Percentiles rank a stretch among this genome's conserved stretches.
Evolutionary conservation across 371 early-diverging fungal species (phyloP).

Genomic region (Phascolomyces articulosus): DNA sequence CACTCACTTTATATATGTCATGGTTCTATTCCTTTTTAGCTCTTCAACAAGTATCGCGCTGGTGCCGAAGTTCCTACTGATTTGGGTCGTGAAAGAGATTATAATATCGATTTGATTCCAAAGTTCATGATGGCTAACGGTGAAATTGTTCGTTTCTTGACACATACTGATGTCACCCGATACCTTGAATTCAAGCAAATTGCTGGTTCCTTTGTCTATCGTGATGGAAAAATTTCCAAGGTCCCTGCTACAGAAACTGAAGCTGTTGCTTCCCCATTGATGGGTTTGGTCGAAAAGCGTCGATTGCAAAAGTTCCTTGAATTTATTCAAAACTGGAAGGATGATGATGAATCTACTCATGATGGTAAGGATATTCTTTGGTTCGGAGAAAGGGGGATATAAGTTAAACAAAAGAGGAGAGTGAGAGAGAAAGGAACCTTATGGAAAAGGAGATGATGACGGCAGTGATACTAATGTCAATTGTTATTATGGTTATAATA

Average conservation of each 20-base stretch:
- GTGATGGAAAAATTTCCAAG: constrained; percentile 84
- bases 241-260: constrained; percentile 95
- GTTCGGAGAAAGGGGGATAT: not conserved
- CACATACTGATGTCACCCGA: constrained; percentile 96
- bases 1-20: too few relatives aligned
- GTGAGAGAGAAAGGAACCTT: not conserved
- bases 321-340: constrained; percentile 88
- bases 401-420: not conserved
- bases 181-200: constrained; percentile 98
- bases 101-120: constrained; percentile 98
- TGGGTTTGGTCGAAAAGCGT: constrained; percentile 97
- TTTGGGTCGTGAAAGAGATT: constrained; percentile 93
- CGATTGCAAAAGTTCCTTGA: constrained; percentile 97
- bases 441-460: constrained; percentile 1
- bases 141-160: constrained; percentile 84
- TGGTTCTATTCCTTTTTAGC: too few relatives aligned
- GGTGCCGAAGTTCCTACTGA: constrained; percentile 64
- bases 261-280: constrained; percentile 85
- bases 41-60: constrained; percentile 86
- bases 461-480: too few relatives aligned
- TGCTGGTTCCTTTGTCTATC: constrained; percentile 94
- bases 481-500: not conserved
- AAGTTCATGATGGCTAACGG: constrained; percentile 99
- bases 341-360: constrained; percentile 81
- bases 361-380: constrained; percentile 54